Evolutionary conservation across 2,329 filamentous ascomycete species (phyloP).

Genomic region (Hirsutella rhossiliensis): DNA sequence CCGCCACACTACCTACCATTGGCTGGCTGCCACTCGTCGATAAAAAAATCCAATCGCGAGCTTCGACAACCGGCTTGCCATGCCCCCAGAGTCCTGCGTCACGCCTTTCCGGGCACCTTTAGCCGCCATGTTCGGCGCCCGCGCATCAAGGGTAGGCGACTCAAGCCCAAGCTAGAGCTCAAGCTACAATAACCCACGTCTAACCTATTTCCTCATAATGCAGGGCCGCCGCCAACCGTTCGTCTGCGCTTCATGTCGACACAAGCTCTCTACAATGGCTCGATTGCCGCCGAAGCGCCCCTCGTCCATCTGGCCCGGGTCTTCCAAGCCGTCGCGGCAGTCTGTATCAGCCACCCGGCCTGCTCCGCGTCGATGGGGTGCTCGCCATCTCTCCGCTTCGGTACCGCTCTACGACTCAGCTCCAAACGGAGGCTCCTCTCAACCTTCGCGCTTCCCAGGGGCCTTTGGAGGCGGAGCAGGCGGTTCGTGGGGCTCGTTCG

Average conservation of each 20-base stretch:
- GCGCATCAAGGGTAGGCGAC: conserved; percentile 12
- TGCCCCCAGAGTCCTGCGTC: too few species aligned
- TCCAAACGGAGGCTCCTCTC: conserved; percentile 7
- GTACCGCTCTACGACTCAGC: conserved; percentile 8
- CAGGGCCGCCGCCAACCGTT: conserved; percentile 26
- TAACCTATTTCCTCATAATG: neutral
- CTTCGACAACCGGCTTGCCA: neutral
- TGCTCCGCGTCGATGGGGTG: conserved; percentile 3
- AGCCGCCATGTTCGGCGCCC: conserved; percentile 30
- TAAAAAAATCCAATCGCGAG: neutral
- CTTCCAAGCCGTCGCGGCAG: neutral
- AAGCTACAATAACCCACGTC: neutral
- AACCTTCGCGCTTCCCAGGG: conserved; percentile 12
- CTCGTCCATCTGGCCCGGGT: neutral
- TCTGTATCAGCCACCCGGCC: neutral
- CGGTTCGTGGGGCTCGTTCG: conserved; percentile 10
- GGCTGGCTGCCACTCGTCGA: too few species aligned
- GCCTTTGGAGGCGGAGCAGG: conserved; percentile 7
- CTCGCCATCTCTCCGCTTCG: conserved; percentile 17
- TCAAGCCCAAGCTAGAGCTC: conserved; percentile 11
- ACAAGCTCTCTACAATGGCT: conserved; percentile 12
- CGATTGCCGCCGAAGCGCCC: conserved; percentile 1
- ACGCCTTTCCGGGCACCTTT: neutral
- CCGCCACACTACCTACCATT: too few species aligned
- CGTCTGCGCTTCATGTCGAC: conserved; percentile 28